phyloP scores from a whole-genome alignment of 495 filamentous ascomycete genomes.

The Neurospora hispaniola region DNA sequence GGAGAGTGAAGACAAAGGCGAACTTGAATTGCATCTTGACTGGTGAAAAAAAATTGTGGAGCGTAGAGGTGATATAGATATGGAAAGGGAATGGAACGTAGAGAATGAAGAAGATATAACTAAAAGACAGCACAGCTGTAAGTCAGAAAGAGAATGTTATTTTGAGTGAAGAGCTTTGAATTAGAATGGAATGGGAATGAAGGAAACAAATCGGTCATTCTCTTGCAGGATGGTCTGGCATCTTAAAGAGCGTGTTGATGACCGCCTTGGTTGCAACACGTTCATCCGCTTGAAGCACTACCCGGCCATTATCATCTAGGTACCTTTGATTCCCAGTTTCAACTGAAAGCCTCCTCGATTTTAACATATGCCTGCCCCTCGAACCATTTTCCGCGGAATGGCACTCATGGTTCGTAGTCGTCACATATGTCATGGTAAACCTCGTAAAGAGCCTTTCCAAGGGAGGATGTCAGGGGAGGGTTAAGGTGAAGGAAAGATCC shows the following conservation, averaged over 20 bases:
- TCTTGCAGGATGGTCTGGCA: not conserved
- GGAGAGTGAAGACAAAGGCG: constrained; percentile 20
- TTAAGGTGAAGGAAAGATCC: not conserved
- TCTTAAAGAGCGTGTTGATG: not conserved
- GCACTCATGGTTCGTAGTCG: not conserved
- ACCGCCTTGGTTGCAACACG: not conserved
- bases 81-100: not conserved
- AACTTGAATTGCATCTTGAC: constrained; percentile 23
- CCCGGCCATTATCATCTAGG: not conserved
- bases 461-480: not conserved
- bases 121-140: constrained; percentile 21
- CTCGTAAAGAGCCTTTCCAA: not conserved
- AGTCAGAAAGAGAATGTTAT: not conserved
- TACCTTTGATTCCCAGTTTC: not conserved
- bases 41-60: not conserved
- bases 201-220: not conserved
- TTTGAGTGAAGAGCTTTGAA: not conserved
- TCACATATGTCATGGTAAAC: not conserved
- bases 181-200: not conserved
- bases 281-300: not conserved
- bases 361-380: not conserved
- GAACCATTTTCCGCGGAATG: not conserved
- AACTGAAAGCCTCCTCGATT: not conserved
- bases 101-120: not conserved
- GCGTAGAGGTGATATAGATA: not conserved